Percentiles rank a stretch among this genome's conserved stretches.
These are phyloP conservation scores for Tuber calosporum DNA, from an alignment of 495 filamentous ascomycete genomes.

Conservation along the genomic window DNA sequence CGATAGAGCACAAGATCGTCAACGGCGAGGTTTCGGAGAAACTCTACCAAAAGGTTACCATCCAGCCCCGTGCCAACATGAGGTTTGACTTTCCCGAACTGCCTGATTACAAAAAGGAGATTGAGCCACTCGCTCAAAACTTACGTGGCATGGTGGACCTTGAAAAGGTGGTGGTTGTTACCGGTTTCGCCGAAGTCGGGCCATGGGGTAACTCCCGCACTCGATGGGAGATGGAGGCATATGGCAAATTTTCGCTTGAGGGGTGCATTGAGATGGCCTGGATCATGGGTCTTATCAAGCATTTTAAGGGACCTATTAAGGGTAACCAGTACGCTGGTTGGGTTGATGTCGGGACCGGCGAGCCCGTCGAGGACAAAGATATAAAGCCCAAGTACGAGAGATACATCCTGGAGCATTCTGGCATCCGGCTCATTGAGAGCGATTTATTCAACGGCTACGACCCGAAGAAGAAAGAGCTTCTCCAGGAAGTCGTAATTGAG, in stretches of 20 bases:
- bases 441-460: slow-evolving; percentile 97
- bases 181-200: slow-evolving; percentile 91
- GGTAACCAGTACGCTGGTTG: slow-evolving; percentile 94
- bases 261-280: slow-evolving; percentile 99
- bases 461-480: slow-evolving; percentile 93
- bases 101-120: slow-evolving; percentile 82
- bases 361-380: slow-evolving; percentile 97
- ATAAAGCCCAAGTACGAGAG: slow-evolving; percentile 95
- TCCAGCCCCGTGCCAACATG: slow-evolving; percentile 93
- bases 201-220: slow-evolving; percentile 98
- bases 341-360: slow-evolving; percentile 89
- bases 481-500: slow-evolving; percentile 94
- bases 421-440: slow-evolving; percentile 95
- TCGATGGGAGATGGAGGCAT: slow-evolving; percentile 98
- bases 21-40: slow-evolving; percentile 87
- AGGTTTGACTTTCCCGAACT: slow-evolving; percentile 88
- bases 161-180: slow-evolving; percentile 94
- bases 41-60: slow-evolving; percentile 86
- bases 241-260: slow-evolving; percentile 93
- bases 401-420: slow-evolving; percentile 88
- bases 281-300: slow-evolving; percentile 99
- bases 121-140: slow-evolving; percentile 75
- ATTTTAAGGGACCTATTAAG: slow-evolving; percentile 97
- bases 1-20: slow-evolving; percentile 94
- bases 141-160: slow-evolving; percentile 98